Evolutionary conservation across 1,139 yeast genomes (phyloP).

Genomic region (Sugiyamaella pinicola): DNA sequence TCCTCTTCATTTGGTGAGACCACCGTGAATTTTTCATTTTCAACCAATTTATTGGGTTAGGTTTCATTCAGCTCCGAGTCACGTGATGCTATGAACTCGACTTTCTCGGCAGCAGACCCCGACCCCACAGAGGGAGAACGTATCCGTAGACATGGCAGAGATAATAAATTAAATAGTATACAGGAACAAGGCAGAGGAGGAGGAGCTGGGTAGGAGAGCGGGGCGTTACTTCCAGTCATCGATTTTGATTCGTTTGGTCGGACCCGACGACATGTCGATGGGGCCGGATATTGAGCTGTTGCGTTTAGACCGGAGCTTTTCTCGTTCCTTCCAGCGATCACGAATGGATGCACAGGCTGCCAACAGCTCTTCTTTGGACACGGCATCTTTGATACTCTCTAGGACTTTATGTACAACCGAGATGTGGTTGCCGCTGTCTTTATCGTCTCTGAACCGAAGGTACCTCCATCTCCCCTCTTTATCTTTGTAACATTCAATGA

Average conservation of each 20-base stretch:
- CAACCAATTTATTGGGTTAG: not conserved
- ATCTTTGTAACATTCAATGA: slow-evolving; percentile 77
- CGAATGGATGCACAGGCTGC: slow-evolving; percentile 51
- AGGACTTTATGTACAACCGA: slow-evolving; percentile 79
- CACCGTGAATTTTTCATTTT: not conserved
- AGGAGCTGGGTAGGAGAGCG: no score
- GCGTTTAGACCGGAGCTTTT: slow-evolving; percentile 24
- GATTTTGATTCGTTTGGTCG: slow-evolving; percentile 11
- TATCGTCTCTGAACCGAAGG: slow-evolving; percentile 90
- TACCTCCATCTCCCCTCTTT: slow-evolving; percentile 73
- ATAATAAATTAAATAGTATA: slow-evolving; percentile 9
- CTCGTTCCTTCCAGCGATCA: slow-evolving; percentile 53
- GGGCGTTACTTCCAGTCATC: slow-evolving; percentile 17
- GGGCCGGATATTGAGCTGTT: slow-evolving; percentile 14
- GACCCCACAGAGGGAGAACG: no score
- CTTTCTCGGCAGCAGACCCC: no score
- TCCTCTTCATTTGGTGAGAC: no score
- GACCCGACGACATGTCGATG: not conserved
- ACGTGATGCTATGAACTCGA: no score
- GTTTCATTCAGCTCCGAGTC: not conserved
- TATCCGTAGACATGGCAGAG: no score
- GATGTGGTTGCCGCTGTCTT: slow-evolving; percentile 80
- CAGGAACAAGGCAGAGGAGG: not conserved
- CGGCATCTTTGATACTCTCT: slow-evolving; percentile 84
- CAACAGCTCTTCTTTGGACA: slow-evolving; percentile 71